Conservation (phyloP, 2,329 filamentous ascomycete genomes). For the Aureobasidium namibiae region DNA sequence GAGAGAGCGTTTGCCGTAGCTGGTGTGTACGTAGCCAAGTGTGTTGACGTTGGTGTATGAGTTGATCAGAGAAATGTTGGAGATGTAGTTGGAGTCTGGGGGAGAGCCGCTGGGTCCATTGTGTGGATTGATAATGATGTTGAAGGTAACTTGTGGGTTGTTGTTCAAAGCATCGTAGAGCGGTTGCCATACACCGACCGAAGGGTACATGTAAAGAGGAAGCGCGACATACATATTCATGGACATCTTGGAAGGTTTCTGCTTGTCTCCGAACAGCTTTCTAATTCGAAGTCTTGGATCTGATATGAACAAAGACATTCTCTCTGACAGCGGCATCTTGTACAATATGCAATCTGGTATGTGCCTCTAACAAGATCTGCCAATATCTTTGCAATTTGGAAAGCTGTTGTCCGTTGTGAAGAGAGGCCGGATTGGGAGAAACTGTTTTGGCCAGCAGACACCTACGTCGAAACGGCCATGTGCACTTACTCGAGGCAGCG, state of each 20-base stretch:
- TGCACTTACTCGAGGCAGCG: neutral
- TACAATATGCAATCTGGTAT: neutral
- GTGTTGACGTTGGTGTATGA: constrained; percentile 21
- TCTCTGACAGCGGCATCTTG: neutral
- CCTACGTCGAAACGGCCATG: neutral
- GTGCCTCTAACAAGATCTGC: neutral
- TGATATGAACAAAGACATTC: neutral
- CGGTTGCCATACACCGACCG: constrained; percentile 19
- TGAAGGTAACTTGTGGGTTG: constrained; percentile 14
- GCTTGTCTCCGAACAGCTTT: neutral
- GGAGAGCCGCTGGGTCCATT: constrained; percentile 15
- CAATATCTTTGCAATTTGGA: neutral
- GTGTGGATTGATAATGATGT: constrained; percentile 16
- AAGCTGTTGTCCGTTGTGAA: neutral
- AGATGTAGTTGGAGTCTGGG: constrained; percentile 21
- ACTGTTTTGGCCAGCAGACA: neutral
- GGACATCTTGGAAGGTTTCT: neutral
- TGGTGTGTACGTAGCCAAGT: constrained; percentile 25
- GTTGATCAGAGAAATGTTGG: constrained; percentile 19
- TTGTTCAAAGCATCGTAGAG: constrained; percentile 18
- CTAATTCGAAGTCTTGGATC: neutral
- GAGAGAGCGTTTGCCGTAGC: constrained; percentile 18
- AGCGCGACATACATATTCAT: constrained; percentile 14
- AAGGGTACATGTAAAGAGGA: constrained; percentile 26
- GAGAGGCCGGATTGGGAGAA: neutral